phyloP scores from a whole-genome alignment of 257 asterid genomes.

The Catharanthus roseus region DNA sequence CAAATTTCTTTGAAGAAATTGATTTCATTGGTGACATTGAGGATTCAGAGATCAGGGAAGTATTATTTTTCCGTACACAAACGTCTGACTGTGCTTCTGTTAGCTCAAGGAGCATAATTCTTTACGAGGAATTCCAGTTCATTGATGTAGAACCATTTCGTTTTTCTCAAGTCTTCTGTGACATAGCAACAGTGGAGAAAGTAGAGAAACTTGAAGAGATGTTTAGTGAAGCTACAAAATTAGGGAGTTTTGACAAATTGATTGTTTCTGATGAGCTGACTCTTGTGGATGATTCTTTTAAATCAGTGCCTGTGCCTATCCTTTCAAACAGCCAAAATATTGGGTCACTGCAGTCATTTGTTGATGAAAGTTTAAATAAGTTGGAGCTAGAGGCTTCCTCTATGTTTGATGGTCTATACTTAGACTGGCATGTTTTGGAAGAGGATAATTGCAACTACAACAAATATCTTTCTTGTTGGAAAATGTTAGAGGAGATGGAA shows the following conservation, averaged over 20 bases:
- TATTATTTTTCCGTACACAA: constrained; percentile 17
- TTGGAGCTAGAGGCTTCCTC: constrained; percentile 57
- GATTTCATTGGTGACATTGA: constrained; percentile 42
- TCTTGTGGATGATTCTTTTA: constrained; percentile 64
- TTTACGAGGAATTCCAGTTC: constrained; percentile 55
- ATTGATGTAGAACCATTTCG: constrained; percentile 40
- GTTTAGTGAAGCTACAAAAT: constrained; percentile 61
- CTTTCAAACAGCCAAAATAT: constrained; percentile 35
- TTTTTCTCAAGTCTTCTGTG: constrained; percentile 40
- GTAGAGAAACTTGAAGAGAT: constrained; percentile 51
- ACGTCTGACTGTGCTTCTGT: constrained; percentile 26
- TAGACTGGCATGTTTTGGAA: constrained; percentile 80
- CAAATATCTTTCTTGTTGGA: constrained; percentile 41
- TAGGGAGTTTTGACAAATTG: constrained; percentile 53
- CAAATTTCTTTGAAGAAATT: constrained; percentile 27
- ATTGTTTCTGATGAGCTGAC: constrained; percentile 77
- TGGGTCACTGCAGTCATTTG: constrained; percentile 37
- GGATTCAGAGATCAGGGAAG: constrained; percentile 32
- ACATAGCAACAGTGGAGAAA: constrained; percentile 36
- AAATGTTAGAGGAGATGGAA: constrained; percentile 45
- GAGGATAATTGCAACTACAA: constrained; percentile 41
- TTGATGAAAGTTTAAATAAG: constrained; percentile 47
- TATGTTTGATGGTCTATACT: constrained; percentile 73
- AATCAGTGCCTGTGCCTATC: constrained; percentile 78
- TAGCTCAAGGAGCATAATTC: constrained; percentile 27